Percentiles rank a stretch among this genome's conserved stretches.
Conservation (phyloP, 495 filamentous ascomycete species). For the Cudoniella acicularis region DNA sequence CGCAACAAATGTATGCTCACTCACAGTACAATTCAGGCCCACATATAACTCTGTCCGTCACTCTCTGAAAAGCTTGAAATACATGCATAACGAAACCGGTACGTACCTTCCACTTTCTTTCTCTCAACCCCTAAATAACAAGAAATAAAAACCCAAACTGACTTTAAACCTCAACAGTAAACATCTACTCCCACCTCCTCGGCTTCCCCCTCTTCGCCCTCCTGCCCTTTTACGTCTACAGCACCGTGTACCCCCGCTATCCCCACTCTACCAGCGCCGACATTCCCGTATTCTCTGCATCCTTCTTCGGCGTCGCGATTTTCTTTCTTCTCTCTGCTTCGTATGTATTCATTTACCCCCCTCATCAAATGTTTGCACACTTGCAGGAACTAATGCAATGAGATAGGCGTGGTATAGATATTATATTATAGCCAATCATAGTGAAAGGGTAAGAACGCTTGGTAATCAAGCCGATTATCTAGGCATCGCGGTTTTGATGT, state of each 20-base stretch:
- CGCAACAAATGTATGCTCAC: background rate
- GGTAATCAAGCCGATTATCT: conserved; percentile 47
- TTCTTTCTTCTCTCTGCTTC: conserved; percentile 48
- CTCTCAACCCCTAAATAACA: background rate
- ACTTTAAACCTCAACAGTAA: no score
- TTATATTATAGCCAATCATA: conserved; percentile 49
- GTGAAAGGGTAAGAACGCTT: conserved; percentile 29
- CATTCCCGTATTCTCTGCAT: conserved; percentile 40
- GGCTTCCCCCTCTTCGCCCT: conserved; percentile 36
- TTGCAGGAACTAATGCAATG: background rate
- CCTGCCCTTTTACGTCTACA: conserved; percentile 37
- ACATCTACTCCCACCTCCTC: conserved; percentile 33
- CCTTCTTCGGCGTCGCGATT: conserved; percentile 44
- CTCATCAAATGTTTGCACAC: no score
- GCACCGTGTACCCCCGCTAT: conserved; percentile 22
- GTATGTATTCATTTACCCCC: background rate
- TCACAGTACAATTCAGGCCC: conserved; percentile 2
- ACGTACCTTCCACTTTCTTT: background rate
- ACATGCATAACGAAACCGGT: conserved; percentile 27
- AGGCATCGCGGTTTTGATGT: conserved; percentile 53
- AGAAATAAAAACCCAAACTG: no score
- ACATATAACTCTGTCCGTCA: conserved; percentile 13
- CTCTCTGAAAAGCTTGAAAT: conserved; percentile 19
- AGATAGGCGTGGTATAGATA: conserved; percentile 21
- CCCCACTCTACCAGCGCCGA: conserved; percentile 31